These are phyloP conservation scores for Fusarium sp. DNA, from an alignment of 2,329 filamentous ascomycete species.

Conservation along the genomic window DNA sequence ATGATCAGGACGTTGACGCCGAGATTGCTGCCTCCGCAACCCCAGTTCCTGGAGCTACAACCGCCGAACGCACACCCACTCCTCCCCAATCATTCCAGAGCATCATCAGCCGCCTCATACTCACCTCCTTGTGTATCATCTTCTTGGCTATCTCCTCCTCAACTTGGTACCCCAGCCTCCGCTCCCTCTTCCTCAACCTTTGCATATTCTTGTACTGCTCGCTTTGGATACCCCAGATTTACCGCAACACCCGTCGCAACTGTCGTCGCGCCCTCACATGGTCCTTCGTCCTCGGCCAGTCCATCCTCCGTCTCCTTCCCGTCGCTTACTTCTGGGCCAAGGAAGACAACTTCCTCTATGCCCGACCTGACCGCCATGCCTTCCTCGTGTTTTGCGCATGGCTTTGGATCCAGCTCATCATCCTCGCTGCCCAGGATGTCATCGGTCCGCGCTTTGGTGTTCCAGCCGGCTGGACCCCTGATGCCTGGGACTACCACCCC, in stretches of 20 bases:
- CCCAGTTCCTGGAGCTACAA: conserved; percentile 47
- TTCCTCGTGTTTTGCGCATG: conserved; percentile 74
- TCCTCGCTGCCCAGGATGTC: conserved; percentile 84
- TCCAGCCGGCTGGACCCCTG: conserved; percentile 73
- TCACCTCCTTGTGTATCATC: conserved; percentile 66
- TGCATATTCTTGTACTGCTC: conserved; percentile 84
- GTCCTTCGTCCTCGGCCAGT: conserved; percentile 91
- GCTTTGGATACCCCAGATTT: conserved; percentile 92
- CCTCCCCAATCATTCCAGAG: conserved; percentile 61
- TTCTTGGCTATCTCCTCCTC: conserved; percentile 70
- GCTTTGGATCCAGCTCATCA: conserved; percentile 87
- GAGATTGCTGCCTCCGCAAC: conserved; percentile 63
- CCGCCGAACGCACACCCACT: conserved; percentile 42
- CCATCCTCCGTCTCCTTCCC: conserved; percentile 79
- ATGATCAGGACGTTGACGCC: conserved; percentile 72
- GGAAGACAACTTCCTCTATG: conserved; percentile 83
- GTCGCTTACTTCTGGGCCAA: conserved; percentile 88
- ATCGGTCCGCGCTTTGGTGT: conserved; percentile 91
- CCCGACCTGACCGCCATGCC: conserved; percentile 73
- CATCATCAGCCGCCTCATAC: conserved; percentile 67
- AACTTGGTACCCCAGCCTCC: conserved; percentile 68
- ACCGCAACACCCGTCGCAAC: conserved; percentile 89
- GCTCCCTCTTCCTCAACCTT: conserved; percentile 69
- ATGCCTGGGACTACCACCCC: conserved; percentile 95
- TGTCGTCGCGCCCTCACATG: conserved; percentile 91